Conservation (phyloP, 75 land plant species). For the Chamaecyparis obtusa region DNA sequence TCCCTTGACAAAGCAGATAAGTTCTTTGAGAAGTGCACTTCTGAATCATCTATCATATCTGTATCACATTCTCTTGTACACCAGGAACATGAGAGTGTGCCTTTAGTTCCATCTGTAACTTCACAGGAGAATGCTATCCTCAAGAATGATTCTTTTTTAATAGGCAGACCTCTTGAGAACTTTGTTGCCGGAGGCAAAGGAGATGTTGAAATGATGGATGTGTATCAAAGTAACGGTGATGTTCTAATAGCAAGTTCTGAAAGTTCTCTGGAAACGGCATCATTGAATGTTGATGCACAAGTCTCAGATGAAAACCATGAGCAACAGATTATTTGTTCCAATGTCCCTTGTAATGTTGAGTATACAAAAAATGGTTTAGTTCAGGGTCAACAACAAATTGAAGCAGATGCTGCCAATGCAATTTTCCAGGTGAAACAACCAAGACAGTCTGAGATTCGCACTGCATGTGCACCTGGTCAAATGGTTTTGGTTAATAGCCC, state of each 20-base stretch:
- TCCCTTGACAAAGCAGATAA: not conserved
- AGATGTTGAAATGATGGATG: not conserved
- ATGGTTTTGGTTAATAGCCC: not conserved
- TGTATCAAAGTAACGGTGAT: not conserved
- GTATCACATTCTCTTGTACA: conserved; percentile 2
- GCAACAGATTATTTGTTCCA: not conserved
- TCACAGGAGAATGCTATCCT: not conserved
- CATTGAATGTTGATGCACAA: conserved; percentile 6
- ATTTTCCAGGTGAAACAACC: conserved; percentile 4
- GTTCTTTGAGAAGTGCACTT: not conserved
- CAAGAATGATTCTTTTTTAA: not conserved
- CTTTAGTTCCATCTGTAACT: not conserved
- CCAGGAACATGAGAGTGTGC: not conserved
- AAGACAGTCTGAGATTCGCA: not conserved
- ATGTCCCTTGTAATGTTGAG: not conserved
- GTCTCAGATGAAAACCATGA: not conserved
- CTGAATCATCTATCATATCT: conserved; percentile 5
- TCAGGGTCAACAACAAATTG: conserved; percentile 2
- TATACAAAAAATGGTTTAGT: not conserved
- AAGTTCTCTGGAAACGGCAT: conserved; percentile 22
- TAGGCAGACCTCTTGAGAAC: not conserved
- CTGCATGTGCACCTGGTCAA: not conserved
- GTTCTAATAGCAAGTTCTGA: conserved; percentile 18
- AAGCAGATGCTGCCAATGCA: conserved; percentile 11
- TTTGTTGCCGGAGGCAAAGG: not conserved